Evolutionary conservation across 345 rosid genomes (phyloP).

Genomic region (Eucalyptus paniculata): DNA sequence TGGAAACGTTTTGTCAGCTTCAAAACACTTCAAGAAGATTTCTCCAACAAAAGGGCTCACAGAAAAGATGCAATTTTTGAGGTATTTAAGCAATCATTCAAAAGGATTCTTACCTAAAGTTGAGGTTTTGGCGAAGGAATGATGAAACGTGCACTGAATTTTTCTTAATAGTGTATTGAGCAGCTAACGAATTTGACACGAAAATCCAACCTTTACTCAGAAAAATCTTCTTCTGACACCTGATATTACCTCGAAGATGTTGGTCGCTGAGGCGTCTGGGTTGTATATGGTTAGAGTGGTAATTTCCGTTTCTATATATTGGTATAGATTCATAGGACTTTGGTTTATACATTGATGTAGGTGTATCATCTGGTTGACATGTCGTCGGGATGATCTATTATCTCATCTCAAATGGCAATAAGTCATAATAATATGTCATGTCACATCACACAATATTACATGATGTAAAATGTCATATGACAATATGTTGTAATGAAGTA

Average conservation of each 20-base stretch:
- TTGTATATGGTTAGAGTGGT: not conserved
- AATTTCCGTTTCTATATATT: not conserved
- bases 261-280: not conserved
- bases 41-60: not conserved
- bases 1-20: too few species aligned
- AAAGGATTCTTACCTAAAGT: not conserved
- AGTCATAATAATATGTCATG: not conserved
- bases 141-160: not conserved
- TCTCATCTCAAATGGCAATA: not conserved
- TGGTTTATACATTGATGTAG: not conserved
- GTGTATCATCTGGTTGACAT: not conserved
- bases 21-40: too few species aligned
- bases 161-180: not conserved
- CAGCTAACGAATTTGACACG: not conserved
- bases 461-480: not conserved
- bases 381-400: not conserved
- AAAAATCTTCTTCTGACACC: not conserved
- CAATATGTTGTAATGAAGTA: not conserved
- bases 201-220: not conserved
- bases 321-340: not conserved
- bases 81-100: not conserved
- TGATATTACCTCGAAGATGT: not conserved
- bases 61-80: not conserved
- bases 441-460: not conserved
- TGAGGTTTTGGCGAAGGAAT: not conserved